phyloP scores from a whole-genome alignment of 2,329 filamentous ascomycete species.

The Drechmeria coniospora region DNA sequence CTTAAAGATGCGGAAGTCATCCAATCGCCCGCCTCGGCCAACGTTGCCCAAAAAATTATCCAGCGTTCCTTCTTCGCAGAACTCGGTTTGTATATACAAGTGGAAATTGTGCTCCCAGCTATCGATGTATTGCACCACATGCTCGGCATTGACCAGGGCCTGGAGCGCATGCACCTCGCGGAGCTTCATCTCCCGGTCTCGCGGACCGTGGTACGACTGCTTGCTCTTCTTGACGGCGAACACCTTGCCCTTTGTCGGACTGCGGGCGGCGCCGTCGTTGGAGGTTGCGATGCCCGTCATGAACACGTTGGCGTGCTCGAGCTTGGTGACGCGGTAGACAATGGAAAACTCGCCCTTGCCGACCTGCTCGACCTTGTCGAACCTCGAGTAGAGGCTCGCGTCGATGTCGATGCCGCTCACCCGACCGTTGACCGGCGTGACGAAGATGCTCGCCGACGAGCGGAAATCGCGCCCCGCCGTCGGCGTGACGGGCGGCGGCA shows the following conservation, averaged over 20 bases:
- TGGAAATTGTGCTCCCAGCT: constrained; percentile 77
- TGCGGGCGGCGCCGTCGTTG: constrained; percentile 31
- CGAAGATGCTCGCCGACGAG: constrained; percentile 37
- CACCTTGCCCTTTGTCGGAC: constrained; percentile 41
- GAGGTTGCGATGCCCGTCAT: constrained; percentile 29
- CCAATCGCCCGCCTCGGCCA: constrained; percentile 70
- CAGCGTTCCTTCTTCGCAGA: constrained; percentile 84
- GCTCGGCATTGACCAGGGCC: constrained; percentile 63
- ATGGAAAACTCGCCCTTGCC: constrained; percentile 88
- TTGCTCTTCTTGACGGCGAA: constrained; percentile 93
- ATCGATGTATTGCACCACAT: constrained; percentile 70
- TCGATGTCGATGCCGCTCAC: constrained; percentile 59
- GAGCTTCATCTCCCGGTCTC: constrained; percentile 70
- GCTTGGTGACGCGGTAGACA: constrained; percentile 62
- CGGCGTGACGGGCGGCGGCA: constrained; percentile 59
- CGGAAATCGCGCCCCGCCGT: constrained; percentile 43
- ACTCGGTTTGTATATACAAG: constrained; percentile 95
- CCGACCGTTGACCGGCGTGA: constrained; percentile 55
- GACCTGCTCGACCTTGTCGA: constrained; percentile 64
- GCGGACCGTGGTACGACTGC: constrained; percentile 59
- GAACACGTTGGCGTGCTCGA: constrained; percentile 16
- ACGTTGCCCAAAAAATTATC: constrained; percentile 72
- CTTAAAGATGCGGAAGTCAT: constrained; percentile 98
- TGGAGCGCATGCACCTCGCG: constrained; percentile 71
- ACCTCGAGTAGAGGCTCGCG: constrained; percentile 55